Evolutionary conservation across 2,329 filamentous ascomycete genomes (phyloP), one percentile per base, ranked within the genome.

Genomic region (Aspergillus spinulosporus): DNA sequence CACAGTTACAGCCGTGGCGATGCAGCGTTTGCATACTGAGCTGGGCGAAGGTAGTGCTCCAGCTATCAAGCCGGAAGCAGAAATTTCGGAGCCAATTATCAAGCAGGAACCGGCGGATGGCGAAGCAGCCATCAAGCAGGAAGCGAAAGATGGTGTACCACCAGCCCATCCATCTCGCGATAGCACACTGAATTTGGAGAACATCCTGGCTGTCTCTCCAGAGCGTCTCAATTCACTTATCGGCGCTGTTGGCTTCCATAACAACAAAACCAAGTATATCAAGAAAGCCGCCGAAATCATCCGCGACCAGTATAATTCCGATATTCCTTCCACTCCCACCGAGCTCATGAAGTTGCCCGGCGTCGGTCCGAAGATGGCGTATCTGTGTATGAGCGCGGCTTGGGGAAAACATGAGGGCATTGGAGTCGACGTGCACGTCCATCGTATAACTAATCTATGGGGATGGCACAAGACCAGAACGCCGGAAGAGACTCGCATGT

Each of bases 321-420:
- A 97, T 67, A 94, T 97, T 54, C 92, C 92, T 1, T 80, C 87
- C 59, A 89, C 88, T 0, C 85, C 93, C 50, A 82, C 86, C 60
- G 91, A 88, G 0, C 80, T 97, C 15, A 87, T 87, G 50, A 84
- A 85, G 1, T 81, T 96, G 0, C 92, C 92, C 0, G 92, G 92
- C 4, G 92, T 97, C 1, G 92, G 92, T 0, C 92, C 92, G 32
- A 97, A 97, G 76, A 97, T 97, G 92, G 92, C 88, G 9, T 92
- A 94, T 72, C 82, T 97, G 21, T 93, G 89, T 70, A 84, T 96
- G 78, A 88, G 87, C 46, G 88, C 88, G 0, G 90, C 88, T 67
- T 82, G 88, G 88, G 85, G 84, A 2, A 77, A 81, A 44, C 80
- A 84, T 49, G 81, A 87, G 63, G 92, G 92, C 5, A 96, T 97